phyloP scores from a whole-genome alignment of 2,329 filamentous ascomycete species.

The Lachnellula arida region DNA sequence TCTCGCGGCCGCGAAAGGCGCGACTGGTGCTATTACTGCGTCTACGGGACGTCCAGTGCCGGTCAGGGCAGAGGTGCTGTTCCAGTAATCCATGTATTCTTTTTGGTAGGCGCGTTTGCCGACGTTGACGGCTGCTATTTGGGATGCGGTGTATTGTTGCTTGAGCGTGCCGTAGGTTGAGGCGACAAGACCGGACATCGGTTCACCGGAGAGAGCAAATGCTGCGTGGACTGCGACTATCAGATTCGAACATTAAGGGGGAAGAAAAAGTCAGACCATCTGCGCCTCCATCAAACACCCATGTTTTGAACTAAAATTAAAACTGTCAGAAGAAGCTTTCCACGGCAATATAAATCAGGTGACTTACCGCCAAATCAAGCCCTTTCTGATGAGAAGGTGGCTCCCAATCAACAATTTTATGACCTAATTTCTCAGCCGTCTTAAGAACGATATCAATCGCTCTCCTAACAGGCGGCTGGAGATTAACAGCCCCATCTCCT shows the following conservation, averaged over 20 bases:
- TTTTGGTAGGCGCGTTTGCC: conserved; percentile 51
- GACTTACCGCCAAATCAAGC: conserved; percentile 37
- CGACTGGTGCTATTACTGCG: conserved; percentile 46
- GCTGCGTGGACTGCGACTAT: conserved; percentile 37
- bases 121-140: conserved; percentile 39
- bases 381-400: conserved; percentile 46
- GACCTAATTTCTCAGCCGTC: conserved; percentile 46
- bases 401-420: conserved; percentile 55
- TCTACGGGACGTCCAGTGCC: conserved; percentile 45
- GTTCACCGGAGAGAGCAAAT: conserved; percentile 52
- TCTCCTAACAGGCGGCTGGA: conserved; percentile 53
- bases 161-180: conserved; percentile 29
- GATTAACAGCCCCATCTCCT: conserved; percentile 45
- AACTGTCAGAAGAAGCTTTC: background rate
- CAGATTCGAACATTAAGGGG: background rate
- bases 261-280: conserved; percentile 32
- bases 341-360: conserved; percentile 21
- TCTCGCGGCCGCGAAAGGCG: conserved; percentile 45
- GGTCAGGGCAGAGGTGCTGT: conserved; percentile 21
- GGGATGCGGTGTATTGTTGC: conserved; percentile 27
- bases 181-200: conserved; percentile 29
- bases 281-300: conserved; percentile 45
- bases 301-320: conserved; percentile 29
- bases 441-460: conserved; percentile 48
- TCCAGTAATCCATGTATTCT: conserved; percentile 51